These are phyloP conservation scores for Cornus suecica DNA, from an alignment of 148 eudicot species.

Conservation along the genomic window DNA sequence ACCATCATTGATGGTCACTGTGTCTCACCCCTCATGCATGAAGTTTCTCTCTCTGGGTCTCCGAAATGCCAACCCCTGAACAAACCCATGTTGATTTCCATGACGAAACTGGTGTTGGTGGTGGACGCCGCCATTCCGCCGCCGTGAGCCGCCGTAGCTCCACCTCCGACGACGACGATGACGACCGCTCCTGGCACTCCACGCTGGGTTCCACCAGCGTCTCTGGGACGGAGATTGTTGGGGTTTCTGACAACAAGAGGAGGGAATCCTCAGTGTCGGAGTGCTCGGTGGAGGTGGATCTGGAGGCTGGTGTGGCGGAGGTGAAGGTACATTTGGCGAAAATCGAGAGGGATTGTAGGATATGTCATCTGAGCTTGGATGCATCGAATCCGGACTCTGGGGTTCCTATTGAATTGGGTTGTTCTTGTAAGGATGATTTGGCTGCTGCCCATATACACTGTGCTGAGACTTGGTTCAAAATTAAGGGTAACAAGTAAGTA, in stretches of 20 bases:
- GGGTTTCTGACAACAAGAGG: slow-evolving; percentile 20
- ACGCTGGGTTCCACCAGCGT: neutral
- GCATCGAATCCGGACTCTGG: slow-evolving; percentile 52
- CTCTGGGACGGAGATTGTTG: slow-evolving; percentile 28
- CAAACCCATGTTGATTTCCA: neutral
- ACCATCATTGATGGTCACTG: neutral
- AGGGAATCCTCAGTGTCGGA: slow-evolving; percentile 46
- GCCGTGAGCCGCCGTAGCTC: slow-evolving; percentile 7
- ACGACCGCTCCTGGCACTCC: neutral
- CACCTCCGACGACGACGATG: slow-evolving; percentile 23
- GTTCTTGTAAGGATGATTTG: slow-evolving; percentile 84
- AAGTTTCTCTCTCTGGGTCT: neutral
- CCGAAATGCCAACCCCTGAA: neutral
- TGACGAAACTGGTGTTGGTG: slow-evolving; percentile 21
- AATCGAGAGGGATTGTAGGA: slow-evolving; percentile 69
- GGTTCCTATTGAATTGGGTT: slow-evolving; percentile 71
- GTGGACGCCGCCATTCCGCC: slow-evolving; percentile 14
- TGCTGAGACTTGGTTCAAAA: slow-evolving; percentile 95
- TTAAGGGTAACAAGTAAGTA: slow-evolving; percentile 84
- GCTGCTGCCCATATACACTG: slow-evolving; percentile 85
- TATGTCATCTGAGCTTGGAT: slow-evolving; percentile 78
- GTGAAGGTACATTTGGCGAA: slow-evolving; percentile 40
- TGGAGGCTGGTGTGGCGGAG: slow-evolving; percentile 36
- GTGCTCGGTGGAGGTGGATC: slow-evolving; percentile 60
- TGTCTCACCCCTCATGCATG: neutral